A percentile compares a stretch with the other conserved stretches of the same genome.
phyloP scores from a whole-genome alignment of 495 filamentous ascomycete species.

The Penicillium desertorum region DNA sequence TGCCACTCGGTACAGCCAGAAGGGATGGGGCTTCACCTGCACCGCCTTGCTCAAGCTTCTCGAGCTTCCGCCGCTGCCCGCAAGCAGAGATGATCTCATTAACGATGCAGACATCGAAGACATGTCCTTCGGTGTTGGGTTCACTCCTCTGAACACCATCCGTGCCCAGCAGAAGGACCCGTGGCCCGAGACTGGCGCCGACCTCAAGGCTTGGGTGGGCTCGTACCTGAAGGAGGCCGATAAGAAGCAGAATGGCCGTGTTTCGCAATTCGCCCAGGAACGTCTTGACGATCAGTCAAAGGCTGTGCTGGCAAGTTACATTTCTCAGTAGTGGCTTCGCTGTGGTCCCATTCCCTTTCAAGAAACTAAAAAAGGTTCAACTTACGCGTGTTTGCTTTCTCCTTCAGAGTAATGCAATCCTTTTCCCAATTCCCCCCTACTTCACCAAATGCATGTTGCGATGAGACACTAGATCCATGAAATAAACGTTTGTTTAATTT shows the following conservation, averaged over 20 bases:
- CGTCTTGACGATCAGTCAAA: slow-evolving; percentile 57
- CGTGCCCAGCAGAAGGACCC: slow-evolving; percentile 66
- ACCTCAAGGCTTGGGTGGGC: slow-evolving; percentile 78
- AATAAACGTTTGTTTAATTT: slow-evolving; percentile 11
- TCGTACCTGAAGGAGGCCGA: slow-evolving; percentile 66
- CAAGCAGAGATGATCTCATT: slow-evolving; percentile 70
- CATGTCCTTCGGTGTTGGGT: slow-evolving; percentile 88
- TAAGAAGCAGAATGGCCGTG: slow-evolving; percentile 51
- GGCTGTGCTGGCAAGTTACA: slow-evolving; percentile 56
- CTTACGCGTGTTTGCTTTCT: neutral
- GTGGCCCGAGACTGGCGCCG: slow-evolving; percentile 73
- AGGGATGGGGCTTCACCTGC: slow-evolving; percentile 86
- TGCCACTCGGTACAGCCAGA: slow-evolving; percentile 62
- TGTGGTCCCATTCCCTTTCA: neutral
- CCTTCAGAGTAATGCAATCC: neutral
- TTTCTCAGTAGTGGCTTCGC: slow-evolving; percentile 34
- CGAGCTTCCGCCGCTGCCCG: slow-evolving; percentile 76
- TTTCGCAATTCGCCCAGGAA: slow-evolving; percentile 58
- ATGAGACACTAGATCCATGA: slow-evolving; percentile 19
- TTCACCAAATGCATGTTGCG: slow-evolving; percentile 12
- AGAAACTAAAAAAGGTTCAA: slow-evolving; percentile 11
- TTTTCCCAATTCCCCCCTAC: neutral
- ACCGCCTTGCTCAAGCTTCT: slow-evolving; percentile 84
- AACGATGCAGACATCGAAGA: slow-evolving; percentile 89
- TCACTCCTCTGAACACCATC: slow-evolving; percentile 87